phyloP scores from a whole-genome alignment of 2,329 filamentous ascomycete species.

The Orbilia quercus region DNA sequence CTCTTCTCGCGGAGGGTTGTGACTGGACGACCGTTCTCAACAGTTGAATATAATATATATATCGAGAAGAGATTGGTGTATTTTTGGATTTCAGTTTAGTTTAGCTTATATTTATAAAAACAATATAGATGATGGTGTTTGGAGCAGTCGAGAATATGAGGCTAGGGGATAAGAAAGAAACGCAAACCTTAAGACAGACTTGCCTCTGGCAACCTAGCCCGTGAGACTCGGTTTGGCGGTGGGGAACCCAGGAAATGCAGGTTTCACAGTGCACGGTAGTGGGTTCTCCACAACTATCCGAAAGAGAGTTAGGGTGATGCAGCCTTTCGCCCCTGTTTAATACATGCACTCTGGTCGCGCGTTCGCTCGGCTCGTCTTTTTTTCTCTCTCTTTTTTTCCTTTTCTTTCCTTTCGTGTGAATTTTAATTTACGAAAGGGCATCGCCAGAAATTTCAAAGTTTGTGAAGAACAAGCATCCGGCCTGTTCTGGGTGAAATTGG shows the following conservation, averaged over 20 bases:
- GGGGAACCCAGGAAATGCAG: conserved; percentile 38
- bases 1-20: conserved; percentile 70
- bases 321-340: conserved; percentile 56
- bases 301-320: conserved; percentile 53
- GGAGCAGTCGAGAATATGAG: not conserved
- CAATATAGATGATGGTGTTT: not conserved
- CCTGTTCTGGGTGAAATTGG: conserved; percentile 48
- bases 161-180: not conserved
- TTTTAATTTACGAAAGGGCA: not conserved
- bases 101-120: not conserved
- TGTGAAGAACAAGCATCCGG: conserved; percentile 38
- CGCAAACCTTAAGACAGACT: conserved; percentile 3
- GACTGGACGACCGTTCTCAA: conserved; percentile 69
- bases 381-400: conserved; percentile 15
- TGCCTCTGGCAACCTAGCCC: conserved; percentile 44
- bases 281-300: conserved; percentile 32
- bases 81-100: too few relatives aligned
- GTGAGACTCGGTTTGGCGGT: conserved; percentile 35
- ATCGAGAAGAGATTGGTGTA: too few relatives aligned
- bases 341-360: conserved; percentile 34
- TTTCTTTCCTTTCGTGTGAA: not conserved
- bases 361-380: conserved; percentile 20
- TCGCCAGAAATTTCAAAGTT: conserved; percentile 33
- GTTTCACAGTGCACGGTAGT: conserved; percentile 51
- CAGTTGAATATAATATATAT: conserved; percentile 5